phyloP scores from a whole-genome alignment of 768 basidiomycete species.

The Kwoniella newhampshirensis region DNA sequence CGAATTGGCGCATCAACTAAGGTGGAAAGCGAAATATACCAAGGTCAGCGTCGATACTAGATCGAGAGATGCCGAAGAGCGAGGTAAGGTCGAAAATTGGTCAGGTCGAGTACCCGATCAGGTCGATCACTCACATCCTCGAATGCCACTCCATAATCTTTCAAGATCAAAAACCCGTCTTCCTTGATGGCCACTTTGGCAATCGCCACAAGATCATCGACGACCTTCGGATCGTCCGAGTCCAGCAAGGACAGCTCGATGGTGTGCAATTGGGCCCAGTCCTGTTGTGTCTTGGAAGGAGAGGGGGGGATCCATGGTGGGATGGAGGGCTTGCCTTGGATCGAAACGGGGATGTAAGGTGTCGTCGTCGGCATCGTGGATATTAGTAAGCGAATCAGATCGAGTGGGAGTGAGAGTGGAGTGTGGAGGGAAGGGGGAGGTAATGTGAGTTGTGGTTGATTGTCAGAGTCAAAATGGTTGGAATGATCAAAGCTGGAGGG shows the following conservation, averaged over 20 bases:
- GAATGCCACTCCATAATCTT: constrained; percentile 20
- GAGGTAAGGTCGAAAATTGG: too few species aligned
- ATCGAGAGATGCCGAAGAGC: too few species aligned
- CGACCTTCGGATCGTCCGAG: constrained; percentile 5
- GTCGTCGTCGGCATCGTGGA: neutral
- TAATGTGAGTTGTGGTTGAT: too few species aligned
- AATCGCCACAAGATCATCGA: constrained; percentile 12
- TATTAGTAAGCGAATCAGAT: too few species aligned
- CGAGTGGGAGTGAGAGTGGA: too few species aligned
- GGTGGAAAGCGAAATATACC: too few species aligned
- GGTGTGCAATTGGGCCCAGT: constrained; percentile 20
- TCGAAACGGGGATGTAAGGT: constrained; percentile 5
- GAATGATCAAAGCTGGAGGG: too few species aligned
- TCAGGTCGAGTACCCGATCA: too few species aligned
- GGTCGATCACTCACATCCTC: constrained; percentile 8
- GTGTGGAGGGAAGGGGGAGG: too few species aligned
- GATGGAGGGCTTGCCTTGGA: constrained; percentile 11
- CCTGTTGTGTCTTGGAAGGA: constrained; percentile 2
- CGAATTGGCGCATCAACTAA: constrained; percentile 13
- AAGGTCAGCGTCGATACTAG: too few species aligned
- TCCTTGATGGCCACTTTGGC: constrained; percentile 19
- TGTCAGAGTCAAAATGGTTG: too few species aligned
- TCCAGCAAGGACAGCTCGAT: constrained; percentile 28
- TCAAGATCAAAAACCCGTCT: constrained; percentile 27
- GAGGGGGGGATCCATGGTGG: constrained; percentile 13